phyloP scores from a whole-genome alignment of 805 yeast species.

The Wickerhamiella alocasiicola region DNA sequence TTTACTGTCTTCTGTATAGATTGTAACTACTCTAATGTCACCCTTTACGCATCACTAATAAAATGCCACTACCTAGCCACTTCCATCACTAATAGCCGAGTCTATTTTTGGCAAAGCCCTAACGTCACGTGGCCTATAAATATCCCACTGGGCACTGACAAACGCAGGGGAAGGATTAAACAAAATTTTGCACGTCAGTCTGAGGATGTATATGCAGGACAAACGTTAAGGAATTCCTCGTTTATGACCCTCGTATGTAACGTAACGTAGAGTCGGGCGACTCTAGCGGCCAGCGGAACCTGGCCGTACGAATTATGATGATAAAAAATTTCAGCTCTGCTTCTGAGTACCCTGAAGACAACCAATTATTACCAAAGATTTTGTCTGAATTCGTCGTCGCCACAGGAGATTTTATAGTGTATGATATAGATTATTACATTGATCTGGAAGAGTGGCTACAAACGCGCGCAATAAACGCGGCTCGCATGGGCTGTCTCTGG shows the following conservation, averaged over 20 bases:
- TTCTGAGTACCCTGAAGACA: slow-evolving; percentile 24
- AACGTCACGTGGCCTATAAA: slow-evolving; percentile 7
- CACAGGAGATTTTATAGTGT: too few species aligned
- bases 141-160: too few species aligned
- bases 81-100: too few species aligned
- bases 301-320: slow-evolving; percentile 19
- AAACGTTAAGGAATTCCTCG: slow-evolving; percentile 24
- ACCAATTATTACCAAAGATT: slow-evolving; percentile 21
- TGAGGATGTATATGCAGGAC: slow-evolving; percentile 26
- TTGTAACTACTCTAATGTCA: too few species aligned
- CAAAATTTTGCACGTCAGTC: slow-evolving; percentile 13
- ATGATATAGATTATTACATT: too few species aligned
- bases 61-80: too few species aligned
- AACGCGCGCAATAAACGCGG: too few species aligned
- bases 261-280: slow-evolving; percentile 5
- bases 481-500: too few species aligned
- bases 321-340: slow-evolving; percentile 24
- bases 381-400: slow-evolving; percentile 20
- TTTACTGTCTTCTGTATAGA: too few species aligned
- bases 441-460: too few species aligned
- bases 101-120: slow-evolving; percentile 1
- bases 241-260: slow-evolving; percentile 20
- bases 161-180: slow-evolving; percentile 21
- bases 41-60: too few species aligned
- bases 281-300: too few species aligned